A percentile compares a stretch with the other conserved stretches of the same genome.
phyloP scores from a whole-genome alignment of 805 yeast genomes.

The Wickerhamomyces bisporus region DNA sequence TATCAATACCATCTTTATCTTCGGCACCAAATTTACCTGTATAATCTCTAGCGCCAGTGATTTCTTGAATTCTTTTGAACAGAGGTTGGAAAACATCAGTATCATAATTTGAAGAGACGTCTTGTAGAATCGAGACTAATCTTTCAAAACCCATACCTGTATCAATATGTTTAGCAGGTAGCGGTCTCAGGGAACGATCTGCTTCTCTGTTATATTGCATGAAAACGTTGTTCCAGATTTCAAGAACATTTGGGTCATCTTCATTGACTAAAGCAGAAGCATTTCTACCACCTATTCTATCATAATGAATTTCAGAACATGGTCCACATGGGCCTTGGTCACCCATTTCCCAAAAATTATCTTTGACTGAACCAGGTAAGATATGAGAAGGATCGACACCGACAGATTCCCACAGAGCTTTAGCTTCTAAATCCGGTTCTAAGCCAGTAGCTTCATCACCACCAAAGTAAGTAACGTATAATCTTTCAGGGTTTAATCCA shows the following conservation, averaged over 20 bases:
- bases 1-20: constrained; percentile 91
- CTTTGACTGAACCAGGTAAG: constrained; percentile 83
- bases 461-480: constrained; percentile 94
- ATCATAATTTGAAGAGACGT: constrained; percentile 89
- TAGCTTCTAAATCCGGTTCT: constrained; percentile 92
- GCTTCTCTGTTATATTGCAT: constrained; percentile 96
- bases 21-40: constrained; percentile 90
- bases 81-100: constrained; percentile 94
- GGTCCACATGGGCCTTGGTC: constrained; percentile 99
- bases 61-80: constrained; percentile 80
- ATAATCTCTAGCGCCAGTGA: constrained; percentile 89
- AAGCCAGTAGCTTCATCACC: constrained; percentile 83
- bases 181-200: constrained; percentile 67
- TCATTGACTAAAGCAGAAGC: constrained; percentile 85
- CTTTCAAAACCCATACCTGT: constrained; percentile 99
- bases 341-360: constrained; percentile 99
- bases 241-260: constrained; percentile 98
- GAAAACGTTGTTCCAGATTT: constrained; percentile 96
- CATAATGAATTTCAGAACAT: constrained; percentile 96
- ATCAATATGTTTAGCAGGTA: constrained; percentile 95
- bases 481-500: constrained; percentile 70
- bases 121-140: constrained; percentile 88
- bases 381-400: constrained; percentile 93
- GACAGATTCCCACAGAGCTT: constrained; percentile 73
- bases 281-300: constrained; percentile 97